A percentile compares a stretch with the other conserved stretches of the same genome.
These are phyloP conservation scores for Brassica rapa DNA, from an alignment of 345 rosid genomes.

Conservation along the genomic window DNA sequence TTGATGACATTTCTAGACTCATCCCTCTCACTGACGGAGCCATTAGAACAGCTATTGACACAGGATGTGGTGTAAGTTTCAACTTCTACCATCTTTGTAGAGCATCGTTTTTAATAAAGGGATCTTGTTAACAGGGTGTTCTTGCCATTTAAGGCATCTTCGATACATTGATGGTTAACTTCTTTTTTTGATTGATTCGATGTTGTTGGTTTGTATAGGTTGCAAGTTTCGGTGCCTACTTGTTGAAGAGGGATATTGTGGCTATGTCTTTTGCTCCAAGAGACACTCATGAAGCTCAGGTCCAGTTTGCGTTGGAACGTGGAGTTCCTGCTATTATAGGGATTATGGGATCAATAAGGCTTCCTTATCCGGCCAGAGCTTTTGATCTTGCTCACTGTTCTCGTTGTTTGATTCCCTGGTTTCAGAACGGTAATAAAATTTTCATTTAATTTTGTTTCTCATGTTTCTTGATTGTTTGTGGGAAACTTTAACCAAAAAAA, in stretches of 20 bases:
- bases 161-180: background rate
- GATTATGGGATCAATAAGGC: constrained; percentile 78
- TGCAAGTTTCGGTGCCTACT: constrained; percentile 96
- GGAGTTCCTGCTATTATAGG: constrained; percentile 97
- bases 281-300: constrained; percentile 98
- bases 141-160: background rate
- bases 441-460: background rate
- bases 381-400: constrained; percentile 98
- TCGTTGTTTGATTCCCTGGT: constrained; percentile 96
- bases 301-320: constrained; percentile 94
- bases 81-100: background rate
- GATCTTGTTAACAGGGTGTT: background rate
- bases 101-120: background rate
- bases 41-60: constrained; percentile 88
- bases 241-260: constrained; percentile 73
- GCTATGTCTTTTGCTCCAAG: constrained; percentile 94
- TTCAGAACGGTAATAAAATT: constrained; percentile 48
- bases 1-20: constrained; percentile 73
- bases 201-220: constrained; percentile 46
- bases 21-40: constrained; percentile 75
- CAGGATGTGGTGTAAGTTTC: constrained; percentile 91
- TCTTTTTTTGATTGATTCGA: background rate
- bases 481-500: too few species aligned
- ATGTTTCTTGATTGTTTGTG: background rate
- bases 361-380: constrained; percentile 94